Conservation (phyloP, 192 early-diverging fungal species). For the Umbelopsis vinacea region DNA sequence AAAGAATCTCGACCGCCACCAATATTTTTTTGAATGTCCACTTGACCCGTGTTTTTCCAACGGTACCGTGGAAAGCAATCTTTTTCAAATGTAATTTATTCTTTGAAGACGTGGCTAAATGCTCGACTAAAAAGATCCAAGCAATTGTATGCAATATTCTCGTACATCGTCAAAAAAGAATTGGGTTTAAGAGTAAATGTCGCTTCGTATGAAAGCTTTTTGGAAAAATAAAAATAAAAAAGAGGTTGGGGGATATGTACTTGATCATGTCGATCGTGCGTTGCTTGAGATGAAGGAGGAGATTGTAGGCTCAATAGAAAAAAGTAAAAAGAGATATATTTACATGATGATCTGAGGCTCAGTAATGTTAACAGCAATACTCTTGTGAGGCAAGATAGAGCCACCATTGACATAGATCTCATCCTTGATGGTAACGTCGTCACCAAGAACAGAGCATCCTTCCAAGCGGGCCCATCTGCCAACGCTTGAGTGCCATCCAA, state of each 20-base stretch:
- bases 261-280: neutral
- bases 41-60: too few species aligned
- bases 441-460: slow-evolving; percentile 93
- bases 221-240: neutral
- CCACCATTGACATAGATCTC: slow-evolving; percentile 96
- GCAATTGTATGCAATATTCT: too few species aligned
- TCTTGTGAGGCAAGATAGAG: slow-evolving; percentile 96
- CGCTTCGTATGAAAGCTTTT: neutral
- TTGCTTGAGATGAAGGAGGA: neutral
- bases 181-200: neutral
- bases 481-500: slow-evolving; percentile 96
- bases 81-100: too few species aligned
- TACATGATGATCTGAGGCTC: slow-evolving; percentile 97
- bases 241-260: slow-evolving; percentile 8
- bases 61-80: too few species aligned
- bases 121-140: too few species aligned
- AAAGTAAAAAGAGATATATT: slow-evolving; percentile 32
- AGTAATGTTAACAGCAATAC: slow-evolving; percentile 83
- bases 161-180: neutral
- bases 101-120: too few species aligned
- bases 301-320: neutral
- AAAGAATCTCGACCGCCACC: neutral
- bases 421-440: slow-evolving; percentile 93
- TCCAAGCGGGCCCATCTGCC: slow-evolving; percentile 96
- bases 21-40: neutral